Conservation (phyloP, 441 rosid genomes). For the Sinapis alba region DNA sequence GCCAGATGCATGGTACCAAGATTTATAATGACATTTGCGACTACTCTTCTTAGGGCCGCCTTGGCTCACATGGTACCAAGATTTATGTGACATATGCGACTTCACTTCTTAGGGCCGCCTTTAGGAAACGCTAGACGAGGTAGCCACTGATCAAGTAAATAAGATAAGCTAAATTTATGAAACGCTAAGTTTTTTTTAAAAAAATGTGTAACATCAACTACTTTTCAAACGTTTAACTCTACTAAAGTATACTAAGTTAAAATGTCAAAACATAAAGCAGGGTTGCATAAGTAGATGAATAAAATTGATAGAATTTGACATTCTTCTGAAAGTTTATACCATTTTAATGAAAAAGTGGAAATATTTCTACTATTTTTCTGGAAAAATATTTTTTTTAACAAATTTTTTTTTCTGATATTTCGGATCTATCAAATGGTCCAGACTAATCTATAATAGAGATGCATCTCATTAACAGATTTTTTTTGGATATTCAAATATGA, state of each 20-base stretch:
- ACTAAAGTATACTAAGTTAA: neutral
- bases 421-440: too few relatives aligned
- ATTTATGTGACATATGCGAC: neutral
- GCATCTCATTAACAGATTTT: too few relatives aligned
- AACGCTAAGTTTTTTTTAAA: neutral
- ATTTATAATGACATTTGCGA: slow-evolving; percentile 12
- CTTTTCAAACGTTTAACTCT: neutral
- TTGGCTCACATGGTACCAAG: neutral
- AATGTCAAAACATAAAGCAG: neutral
- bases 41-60: slow-evolving; percentile 18
- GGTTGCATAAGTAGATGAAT: neutral
- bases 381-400: neutral
- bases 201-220: neutral
- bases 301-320: too few relatives aligned
- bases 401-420: too few relatives aligned
- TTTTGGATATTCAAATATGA: too few relatives aligned
- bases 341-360: neutral
- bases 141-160: neutral
- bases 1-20: slow-evolving; percentile 8
- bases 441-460: too few relatives aligned
- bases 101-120: slow-evolving; percentile 16
- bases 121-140: neutral
- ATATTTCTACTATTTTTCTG: neutral
- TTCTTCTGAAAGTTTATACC: too few relatives aligned
- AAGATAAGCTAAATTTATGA: neutral